Conservation (phyloP, 1,284 basidiomycete species). For the Marasmius sp. region DNA sequence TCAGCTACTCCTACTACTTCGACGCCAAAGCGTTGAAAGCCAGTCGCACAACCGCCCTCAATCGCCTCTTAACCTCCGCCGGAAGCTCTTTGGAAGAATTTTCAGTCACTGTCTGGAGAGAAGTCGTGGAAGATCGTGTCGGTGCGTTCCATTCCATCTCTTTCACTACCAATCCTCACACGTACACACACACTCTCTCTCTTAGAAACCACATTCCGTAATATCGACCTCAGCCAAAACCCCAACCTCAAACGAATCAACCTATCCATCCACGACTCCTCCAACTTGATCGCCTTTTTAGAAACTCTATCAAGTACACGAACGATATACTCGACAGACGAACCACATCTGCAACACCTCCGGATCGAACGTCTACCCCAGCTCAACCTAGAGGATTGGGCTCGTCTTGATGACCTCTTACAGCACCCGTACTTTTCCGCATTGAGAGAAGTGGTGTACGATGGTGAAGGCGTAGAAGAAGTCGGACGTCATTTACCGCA, state of each 20-base stretch:
- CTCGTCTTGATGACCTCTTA: neutral
- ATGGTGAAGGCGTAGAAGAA: neutral
- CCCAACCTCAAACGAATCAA: neutral
- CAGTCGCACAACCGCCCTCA: neutral
- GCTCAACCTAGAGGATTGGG: neutral
- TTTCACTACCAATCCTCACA: no score
- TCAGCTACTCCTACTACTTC: neutral
- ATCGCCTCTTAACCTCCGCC: neutral
- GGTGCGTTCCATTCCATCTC: neutral
- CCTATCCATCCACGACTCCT: neutral
- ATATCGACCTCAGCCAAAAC: neutral
- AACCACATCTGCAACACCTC: neutral
- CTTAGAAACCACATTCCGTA: neutral
- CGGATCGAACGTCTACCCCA: neutral
- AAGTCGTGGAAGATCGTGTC: neutral
- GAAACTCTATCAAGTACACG: neutral
- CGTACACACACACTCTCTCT: neutral
- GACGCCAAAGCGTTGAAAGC: neutral
- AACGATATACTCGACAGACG: neutral
- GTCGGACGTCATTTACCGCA: no score
- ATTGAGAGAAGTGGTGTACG: neutral
- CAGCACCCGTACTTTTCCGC: neutral
- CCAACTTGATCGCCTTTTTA: neutral
- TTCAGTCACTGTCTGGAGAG: neutral
- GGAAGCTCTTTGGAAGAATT: neutral